These are phyloP conservation scores for Plenodomus lindquistii DNA, from an alignment of 2,329 filamentous ascomycete species.

Conservation along the genomic window DNA sequence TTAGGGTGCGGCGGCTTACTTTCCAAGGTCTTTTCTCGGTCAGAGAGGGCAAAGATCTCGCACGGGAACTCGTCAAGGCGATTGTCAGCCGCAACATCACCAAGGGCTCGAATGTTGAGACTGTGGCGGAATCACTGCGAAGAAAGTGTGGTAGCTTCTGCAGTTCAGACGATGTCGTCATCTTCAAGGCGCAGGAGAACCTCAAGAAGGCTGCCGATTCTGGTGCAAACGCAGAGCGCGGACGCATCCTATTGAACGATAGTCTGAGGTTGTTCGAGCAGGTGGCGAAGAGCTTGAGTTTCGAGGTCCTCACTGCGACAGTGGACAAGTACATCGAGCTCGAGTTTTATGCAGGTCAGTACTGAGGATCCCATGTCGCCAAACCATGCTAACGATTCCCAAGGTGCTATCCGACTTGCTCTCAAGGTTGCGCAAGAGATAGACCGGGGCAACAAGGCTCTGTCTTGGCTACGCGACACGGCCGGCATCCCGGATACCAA, in stretches of 20 bases:
- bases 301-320: slow-evolving; percentile 77
- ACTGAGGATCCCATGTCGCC: neutral
- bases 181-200: slow-evolving; percentile 97
- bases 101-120: slow-evolving; percentile 95
- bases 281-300: slow-evolving; percentile 80
- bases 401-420: slow-evolving; percentile 80
- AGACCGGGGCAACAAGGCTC: slow-evolving; percentile 83
- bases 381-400: slow-evolving; percentile 5
- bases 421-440: slow-evolving; percentile 80
- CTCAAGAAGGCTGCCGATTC: slow-evolving; percentile 86
- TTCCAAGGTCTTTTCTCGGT: slow-evolving; percentile 88
- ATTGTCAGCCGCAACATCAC: slow-evolving; percentile 98
- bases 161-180: slow-evolving; percentile 93
- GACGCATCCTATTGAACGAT: slow-evolving; percentile 81
- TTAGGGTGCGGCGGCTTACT: slow-evolving; percentile 74
- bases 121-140: slow-evolving; percentile 90
- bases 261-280: slow-evolving; percentile 86
- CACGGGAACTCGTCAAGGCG: slow-evolving; percentile 92
- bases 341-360: slow-evolving; percentile 77
- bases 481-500: slow-evolving; percentile 69
- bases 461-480: slow-evolving; percentile 86
- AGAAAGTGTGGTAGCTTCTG: slow-evolving; percentile 96
- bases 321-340: slow-evolving; percentile 78
- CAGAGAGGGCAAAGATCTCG: slow-evolving; percentile 78
- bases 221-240: slow-evolving; percentile 72